These are phyloP conservation scores for Deinandra increscens DNA, from an alignment of 129 eudicot species.

Conservation along the genomic window DNA sequence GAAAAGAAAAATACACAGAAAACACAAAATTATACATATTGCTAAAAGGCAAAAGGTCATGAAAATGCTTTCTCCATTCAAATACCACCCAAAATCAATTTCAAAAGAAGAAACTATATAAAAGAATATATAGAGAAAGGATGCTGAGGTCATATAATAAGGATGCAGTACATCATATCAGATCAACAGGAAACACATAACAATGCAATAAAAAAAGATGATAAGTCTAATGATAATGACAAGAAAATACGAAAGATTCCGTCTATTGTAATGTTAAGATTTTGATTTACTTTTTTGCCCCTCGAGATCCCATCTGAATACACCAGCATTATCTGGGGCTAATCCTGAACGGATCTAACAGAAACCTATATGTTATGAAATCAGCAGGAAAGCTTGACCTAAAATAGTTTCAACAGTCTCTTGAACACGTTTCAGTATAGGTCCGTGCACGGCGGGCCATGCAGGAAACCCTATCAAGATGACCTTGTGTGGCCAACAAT, in stretches of 20 bases:
- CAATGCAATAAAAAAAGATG: background rate
- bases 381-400: background rate
- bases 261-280: background rate
- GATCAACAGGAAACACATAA: background rate
- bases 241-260: background rate
- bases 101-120: background rate
- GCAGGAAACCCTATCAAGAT: too few relatives aligned
- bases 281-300: background rate
- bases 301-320: background rate
- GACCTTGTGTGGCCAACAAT: too few relatives aligned
- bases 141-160: background rate
- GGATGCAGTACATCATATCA: slow-evolving; percentile 4
- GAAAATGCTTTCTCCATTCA: background rate
- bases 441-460: too few relatives aligned
- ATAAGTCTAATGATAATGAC: background rate
- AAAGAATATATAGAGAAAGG: background rate
- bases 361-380: background rate
- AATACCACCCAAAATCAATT: background rate
- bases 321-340: background rate
- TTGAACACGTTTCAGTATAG: too few relatives aligned
- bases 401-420: background rate
- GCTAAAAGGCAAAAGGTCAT: background rate
- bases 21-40: background rate
- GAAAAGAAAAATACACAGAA: background rate
- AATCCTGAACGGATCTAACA: background rate